Percentiles rank a stretch among this genome's conserved stretches.
These are phyloP conservation scores for Neonectria sp. DNA, from an alignment of 2,329 filamentous ascomycete species.

Conservation along the genomic window DNA sequence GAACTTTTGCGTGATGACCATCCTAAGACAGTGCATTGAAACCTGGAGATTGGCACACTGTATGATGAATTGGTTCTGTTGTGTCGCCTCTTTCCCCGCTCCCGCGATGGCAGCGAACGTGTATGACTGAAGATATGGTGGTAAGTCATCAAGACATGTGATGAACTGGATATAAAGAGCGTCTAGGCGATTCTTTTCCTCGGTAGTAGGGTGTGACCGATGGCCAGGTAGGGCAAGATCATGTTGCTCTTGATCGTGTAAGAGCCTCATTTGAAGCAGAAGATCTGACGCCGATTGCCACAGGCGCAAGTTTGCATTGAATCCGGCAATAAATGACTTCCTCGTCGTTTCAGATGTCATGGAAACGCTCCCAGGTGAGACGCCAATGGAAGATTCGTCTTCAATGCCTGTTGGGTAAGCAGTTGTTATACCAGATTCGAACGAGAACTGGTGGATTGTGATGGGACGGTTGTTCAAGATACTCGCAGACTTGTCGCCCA, in stretches of 20 bases:
- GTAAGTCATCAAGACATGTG: conserved; percentile 58
- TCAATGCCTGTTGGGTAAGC: conserved; percentile 52
- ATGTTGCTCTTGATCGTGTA: conserved; percentile 46
- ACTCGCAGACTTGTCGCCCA: conserved; percentile 58
- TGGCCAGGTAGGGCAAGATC: conserved; percentile 16
- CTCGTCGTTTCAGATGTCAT: conserved; percentile 31
- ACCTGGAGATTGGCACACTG: conserved; percentile 60
- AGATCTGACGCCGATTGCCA: conserved; percentile 59
- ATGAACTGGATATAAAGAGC: conserved; percentile 57
- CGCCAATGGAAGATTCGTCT: conserved; percentile 36
- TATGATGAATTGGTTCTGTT: conserved; percentile 53
- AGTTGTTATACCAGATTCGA: conserved; percentile 57
- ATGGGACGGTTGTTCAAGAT: conserved; percentile 59
- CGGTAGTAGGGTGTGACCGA: conserved; percentile 32
- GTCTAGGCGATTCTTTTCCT: conserved; percentile 53
- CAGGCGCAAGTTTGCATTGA: conserved; percentile 59
- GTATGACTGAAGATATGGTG: conserved; percentile 53
- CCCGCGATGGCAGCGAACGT: conserved; percentile 37
- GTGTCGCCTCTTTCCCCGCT: conserved; percentile 35
- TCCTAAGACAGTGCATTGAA: conserved; percentile 58
- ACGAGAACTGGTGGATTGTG: conserved; percentile 60
- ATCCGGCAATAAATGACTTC: conserved; percentile 55
- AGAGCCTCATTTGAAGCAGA: conserved; percentile 53
- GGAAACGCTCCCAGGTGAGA: conserved; percentile 32
- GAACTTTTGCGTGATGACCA: conserved; percentile 57